phyloP scores from a whole-genome alignment of 495 filamentous ascomycete species.

The Penicillium herquei region DNA sequence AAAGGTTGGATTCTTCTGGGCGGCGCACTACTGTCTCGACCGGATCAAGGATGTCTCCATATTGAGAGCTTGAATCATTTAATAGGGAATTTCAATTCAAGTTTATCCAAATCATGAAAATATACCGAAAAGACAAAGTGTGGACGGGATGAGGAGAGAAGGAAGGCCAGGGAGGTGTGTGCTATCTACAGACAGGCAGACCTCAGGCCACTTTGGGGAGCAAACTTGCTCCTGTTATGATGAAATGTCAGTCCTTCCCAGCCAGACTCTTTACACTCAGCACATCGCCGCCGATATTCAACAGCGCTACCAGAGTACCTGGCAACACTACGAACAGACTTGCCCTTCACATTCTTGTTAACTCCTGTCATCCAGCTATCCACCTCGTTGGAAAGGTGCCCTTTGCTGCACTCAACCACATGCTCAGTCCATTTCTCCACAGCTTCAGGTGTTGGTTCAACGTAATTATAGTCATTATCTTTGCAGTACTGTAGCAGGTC shows the following conservation, averaged over 20 bases:
- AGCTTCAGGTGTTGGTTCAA: conserved; percentile 17
- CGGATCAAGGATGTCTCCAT: too few relatives aligned
- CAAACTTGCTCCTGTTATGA: too few relatives aligned
- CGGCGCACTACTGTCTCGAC: too few relatives aligned
- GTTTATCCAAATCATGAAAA: too few relatives aligned
- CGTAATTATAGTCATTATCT: conserved; percentile 16
- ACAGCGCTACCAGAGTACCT: conserved; percentile 24
- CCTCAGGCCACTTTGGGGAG: too few relatives aligned
- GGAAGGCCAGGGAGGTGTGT: too few relatives aligned
- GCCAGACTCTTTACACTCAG: conserved; percentile 15
- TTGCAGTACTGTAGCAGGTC: conserved; percentile 20
- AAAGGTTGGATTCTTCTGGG: too few relatives aligned
- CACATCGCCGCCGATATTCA: conserved; percentile 22
- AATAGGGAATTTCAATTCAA: too few relatives aligned
- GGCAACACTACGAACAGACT: conserved; percentile 29
- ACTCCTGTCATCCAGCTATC: conserved; percentile 38
- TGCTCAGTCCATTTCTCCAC: conserved; percentile 22
- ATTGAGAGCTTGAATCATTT: too few relatives aligned
- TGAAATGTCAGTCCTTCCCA: conserved; percentile 16
- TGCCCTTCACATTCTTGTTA: conserved; percentile 32
- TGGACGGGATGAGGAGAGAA: too few relatives aligned
- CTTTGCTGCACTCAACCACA: conserved; percentile 19
- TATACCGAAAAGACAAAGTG: too few relatives aligned
- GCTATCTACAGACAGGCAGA: too few relatives aligned
- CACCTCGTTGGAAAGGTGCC: conserved; percentile 16